Conservation (phyloP, 805 yeast species). For the Candida insectorum region DNA sequence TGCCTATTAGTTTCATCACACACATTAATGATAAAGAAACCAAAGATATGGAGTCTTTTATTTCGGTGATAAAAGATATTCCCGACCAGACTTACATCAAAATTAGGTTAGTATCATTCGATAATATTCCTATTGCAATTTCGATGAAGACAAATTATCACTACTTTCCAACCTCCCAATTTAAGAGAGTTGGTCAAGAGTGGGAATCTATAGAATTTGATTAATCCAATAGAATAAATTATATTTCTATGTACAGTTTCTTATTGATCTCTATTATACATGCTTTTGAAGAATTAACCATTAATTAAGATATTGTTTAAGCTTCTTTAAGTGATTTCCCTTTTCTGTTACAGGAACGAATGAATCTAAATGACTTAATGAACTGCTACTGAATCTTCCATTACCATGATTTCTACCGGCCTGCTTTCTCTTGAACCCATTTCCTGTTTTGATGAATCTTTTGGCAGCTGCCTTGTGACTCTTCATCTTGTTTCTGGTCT, state of each 20-base stretch:
- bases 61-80: slow-evolving; percentile 61
- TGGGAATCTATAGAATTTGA: slow-evolving; percentile 45
- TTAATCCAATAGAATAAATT: neutral
- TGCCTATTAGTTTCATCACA: slow-evolving; percentile 80
- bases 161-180: slow-evolving; percentile 73
- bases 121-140: slow-evolving; percentile 81
- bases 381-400: slow-evolving; percentile 74
- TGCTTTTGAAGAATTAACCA: slow-evolving; percentile 1
- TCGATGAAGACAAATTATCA: slow-evolving; percentile 85
- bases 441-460: slow-evolving; percentile 76
- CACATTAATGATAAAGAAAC: slow-evolving; percentile 81
- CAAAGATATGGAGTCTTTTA: slow-evolving; percentile 63
- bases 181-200: slow-evolving; percentile 49
- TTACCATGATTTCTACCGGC: slow-evolving; percentile 93
- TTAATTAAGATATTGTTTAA: slow-evolving; percentile 35
- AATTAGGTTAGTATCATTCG: slow-evolving; percentile 77
- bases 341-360: slow-evolving; percentile 49
- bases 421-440: slow-evolving; percentile 52
- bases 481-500: slow-evolving; percentile 52
- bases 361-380: slow-evolving; percentile 57
- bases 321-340: slow-evolving; percentile 59
- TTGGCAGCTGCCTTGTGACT: slow-evolving; percentile 86
- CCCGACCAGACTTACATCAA: slow-evolving; percentile 81
- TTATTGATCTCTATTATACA: slow-evolving; percentile 1
- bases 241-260: slow-evolving; percentile 4